Percentiles rank a stretch among this genome's conserved stretches.
These are phyloP conservation scores for Senecio squalidus DNA, from an alignment of 140 eudicot species.

Conservation along the genomic window DNA sequence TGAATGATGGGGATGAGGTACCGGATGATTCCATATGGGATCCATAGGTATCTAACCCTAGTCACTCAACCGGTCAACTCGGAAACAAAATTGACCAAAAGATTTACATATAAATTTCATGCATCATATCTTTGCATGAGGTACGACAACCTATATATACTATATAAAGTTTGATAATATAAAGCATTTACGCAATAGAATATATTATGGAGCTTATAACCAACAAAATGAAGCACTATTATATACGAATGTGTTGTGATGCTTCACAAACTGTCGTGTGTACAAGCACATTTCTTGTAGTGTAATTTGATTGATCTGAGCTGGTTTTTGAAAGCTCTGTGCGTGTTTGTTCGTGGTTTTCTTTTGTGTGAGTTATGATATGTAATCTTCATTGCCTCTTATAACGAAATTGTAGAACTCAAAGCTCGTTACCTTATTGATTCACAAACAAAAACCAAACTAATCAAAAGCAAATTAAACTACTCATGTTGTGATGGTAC, in stretches of 20 bases:
- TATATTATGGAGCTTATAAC: slow-evolving; percentile 1
- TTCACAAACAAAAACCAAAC: no score
- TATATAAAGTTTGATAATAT: slow-evolving; percentile 10
- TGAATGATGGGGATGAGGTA: slow-evolving; percentile 36
- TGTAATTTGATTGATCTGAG: neutral
- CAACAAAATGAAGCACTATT: neutral
- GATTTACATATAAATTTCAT: neutral
- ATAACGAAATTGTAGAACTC: no score
- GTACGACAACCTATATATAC: neutral
- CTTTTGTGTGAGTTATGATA: neutral
- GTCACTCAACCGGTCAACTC: no score
- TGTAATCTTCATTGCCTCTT: neutral
- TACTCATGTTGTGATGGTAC: no score
- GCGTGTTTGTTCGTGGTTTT: neutral
- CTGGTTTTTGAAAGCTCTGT: slow-evolving; percentile 12
- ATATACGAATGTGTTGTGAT: neutral
- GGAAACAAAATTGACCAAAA: neutral
- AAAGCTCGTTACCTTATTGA: no score
- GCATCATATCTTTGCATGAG: neutral
- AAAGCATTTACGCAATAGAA: slow-evolving; percentile 6
- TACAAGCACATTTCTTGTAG: neutral
- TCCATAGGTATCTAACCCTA: slow-evolving; percentile 21
- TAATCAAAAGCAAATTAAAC: no score
- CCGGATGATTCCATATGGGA: slow-evolving; percentile 53
- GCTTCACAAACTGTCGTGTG: neutral